Evolutionary conservation across 768 basidiomycete species (phyloP).

Genomic region (Podaxis sp.): DNA sequence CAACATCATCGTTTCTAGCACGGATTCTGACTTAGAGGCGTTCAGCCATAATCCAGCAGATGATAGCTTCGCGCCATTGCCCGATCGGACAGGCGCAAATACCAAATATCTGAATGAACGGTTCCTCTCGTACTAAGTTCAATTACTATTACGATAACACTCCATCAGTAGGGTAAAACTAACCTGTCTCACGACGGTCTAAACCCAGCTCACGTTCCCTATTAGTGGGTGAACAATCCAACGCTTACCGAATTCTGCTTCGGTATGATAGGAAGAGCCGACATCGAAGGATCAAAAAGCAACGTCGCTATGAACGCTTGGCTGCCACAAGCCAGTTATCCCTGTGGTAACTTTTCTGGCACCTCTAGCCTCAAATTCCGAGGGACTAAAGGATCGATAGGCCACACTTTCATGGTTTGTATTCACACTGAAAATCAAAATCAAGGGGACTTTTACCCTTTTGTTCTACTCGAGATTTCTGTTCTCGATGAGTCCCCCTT

Average conservation of each 20-base stretch:
- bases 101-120: constrained; percentile 81
- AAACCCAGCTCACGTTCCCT: constrained; percentile 81
- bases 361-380: constrained; percentile 77
- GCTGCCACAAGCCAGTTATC: constrained; percentile 80
- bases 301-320: constrained; percentile 83
- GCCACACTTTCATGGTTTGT: constrained; percentile 81
- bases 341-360: constrained; percentile 78
- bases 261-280: constrained; percentile 79
- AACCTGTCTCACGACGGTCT: constrained; percentile 83
- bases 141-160: constrained; percentile 72
- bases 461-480: constrained; percentile 79
- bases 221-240: constrained; percentile 78
- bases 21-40: constrained; percentile 81
- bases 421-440: constrained; percentile 80
- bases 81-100: constrained; percentile 70
- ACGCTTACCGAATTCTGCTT: constrained; percentile 78
- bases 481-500: constrained; percentile 76
- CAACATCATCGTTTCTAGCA: constrained; percentile 72
- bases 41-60: constrained; percentile 84
- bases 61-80: constrained; percentile 78
- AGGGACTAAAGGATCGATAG: constrained; percentile 81
- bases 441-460: constrained; percentile 79
- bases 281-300: constrained; percentile 82
- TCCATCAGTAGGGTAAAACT: constrained; percentile 84
- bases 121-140: constrained; percentile 83